Evolutionary conservation across 2,329 filamentous ascomycete species (phyloP), one percentile per base, ranked within the genome.

Genomic region (Fusarium drepaniforme): DNA sequence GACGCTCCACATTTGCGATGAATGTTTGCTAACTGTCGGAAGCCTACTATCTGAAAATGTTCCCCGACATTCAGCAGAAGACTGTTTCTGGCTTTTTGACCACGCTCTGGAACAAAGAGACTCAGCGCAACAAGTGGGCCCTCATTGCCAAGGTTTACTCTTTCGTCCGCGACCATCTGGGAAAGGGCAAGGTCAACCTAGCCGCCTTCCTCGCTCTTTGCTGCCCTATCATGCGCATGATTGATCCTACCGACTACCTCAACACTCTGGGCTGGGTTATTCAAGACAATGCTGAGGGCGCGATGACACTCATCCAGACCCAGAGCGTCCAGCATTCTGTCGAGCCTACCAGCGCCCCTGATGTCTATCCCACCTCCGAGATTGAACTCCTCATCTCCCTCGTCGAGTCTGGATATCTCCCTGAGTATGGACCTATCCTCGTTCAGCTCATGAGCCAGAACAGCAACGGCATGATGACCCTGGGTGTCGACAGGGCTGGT

Each of bases 91-190:
- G 84, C 16, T 82, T 86, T 71, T 79, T 90, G 69, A 85, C 83
- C 25, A 78, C 80, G 35, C 82, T 90, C 70, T 90, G 88, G 89
- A 80, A 84, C 59, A 80, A 82, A 40, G 88, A 90, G 72, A 83
- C 82, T 57, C 86, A 85, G 81, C 85, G 88, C 75, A 83, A 84
- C 69, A 85, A 88, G 74, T 90, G 88, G 88, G 83, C 83, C 58
- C 81, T 90, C 69, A 80, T 90, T 67, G 86, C 88, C 58, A 89
- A 88, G 77, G 86, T 88, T 21, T 90, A 89, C 83, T 90, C 88
- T 37, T 84, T 85, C 70, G 83, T 89, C 58, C 85, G 88, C 58
- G 88, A 90, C 75, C 82, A 85, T 53, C 78, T 86, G 63, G 86
- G 87, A 75, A 86, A 86, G 72, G 80, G 82, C 25, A 82, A 84